Conservation (phyloP, 768 basidiomycete species). For the Phlebiopsis gigantea region DNA sequence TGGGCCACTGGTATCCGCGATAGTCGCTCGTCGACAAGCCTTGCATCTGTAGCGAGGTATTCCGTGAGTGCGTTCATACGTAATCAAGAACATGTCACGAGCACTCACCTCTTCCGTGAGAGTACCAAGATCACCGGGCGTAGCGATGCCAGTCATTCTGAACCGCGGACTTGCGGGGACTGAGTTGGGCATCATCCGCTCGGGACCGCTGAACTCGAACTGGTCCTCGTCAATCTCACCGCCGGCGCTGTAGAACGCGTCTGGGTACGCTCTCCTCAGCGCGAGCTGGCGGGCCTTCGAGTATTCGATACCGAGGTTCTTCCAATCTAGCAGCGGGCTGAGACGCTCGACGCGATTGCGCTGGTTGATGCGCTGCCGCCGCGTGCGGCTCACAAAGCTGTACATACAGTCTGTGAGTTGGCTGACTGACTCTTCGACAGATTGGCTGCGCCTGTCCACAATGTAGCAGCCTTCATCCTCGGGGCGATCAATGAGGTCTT, state of each 20-base stretch:
- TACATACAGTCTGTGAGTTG: slow-evolving; percentile 76
- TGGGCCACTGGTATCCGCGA: slow-evolving; percentile 60
- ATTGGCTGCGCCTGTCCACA: slow-evolving; percentile 85
- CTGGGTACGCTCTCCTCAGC: slow-evolving; percentile 90
- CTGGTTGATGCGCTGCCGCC: slow-evolving; percentile 98
- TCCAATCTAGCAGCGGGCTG: slow-evolving; percentile 94
- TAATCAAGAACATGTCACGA: background rate
- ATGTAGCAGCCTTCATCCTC: slow-evolving; percentile 97
- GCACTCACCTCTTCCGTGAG: slow-evolving; percentile 71
- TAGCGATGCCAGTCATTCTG: slow-evolving; percentile 69
- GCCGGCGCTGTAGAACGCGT: slow-evolving; percentile 70
- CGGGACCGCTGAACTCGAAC: slow-evolving; percentile 59
- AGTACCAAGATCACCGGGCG: slow-evolving; percentile 91
- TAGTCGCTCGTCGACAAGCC: slow-evolving; percentile 83
- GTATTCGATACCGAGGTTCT: slow-evolving; percentile 96
- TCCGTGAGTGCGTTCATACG: background rate
- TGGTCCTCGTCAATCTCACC: slow-evolving; percentile 49
- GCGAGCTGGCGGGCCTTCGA: slow-evolving; percentile 92
- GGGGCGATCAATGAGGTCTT: slow-evolving; percentile 92
- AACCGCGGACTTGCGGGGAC: slow-evolving; percentile 87
- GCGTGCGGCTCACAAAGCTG: slow-evolving; percentile 71
- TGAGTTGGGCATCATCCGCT: slow-evolving; percentile 64
- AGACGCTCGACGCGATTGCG: slow-evolving; percentile 96
- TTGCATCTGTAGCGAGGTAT: slow-evolving; percentile 64
- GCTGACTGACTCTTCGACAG: slow-evolving; percentile 87